Evolutionary conservation across 768 basidiomycete species (phyloP).

Genomic region (Suillus plorans): DNA sequence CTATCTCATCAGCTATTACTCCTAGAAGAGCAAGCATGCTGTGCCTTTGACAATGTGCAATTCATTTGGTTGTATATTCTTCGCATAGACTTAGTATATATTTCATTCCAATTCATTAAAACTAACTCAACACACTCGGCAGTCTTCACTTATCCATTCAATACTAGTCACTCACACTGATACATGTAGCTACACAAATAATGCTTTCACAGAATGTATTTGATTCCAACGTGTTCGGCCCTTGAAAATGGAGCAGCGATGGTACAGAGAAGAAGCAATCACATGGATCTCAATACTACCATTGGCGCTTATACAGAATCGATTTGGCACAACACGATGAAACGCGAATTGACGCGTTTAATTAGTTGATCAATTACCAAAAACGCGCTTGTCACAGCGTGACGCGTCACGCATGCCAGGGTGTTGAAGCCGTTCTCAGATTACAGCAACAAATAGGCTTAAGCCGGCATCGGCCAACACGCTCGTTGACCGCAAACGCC

Average conservation of each 20-base stretch:
- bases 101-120: background rate
- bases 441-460: constrained; percentile 4
- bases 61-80: background rate
- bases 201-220: background rate
- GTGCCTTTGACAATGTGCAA: background rate
- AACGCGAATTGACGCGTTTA: constrained; percentile 21
- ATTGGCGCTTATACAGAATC: background rate
- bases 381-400: constrained; percentile 36
- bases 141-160: background rate
- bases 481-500: background rate
- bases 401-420: constrained; percentile 25
- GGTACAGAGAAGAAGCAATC: background rate
- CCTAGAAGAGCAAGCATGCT: background rate
- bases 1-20: background rate
- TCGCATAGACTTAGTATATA: background rate
- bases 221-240: background rate
- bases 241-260: background rate
- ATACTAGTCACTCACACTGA: background rate
- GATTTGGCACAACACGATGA: background rate
- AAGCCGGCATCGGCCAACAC: constrained; percentile 8
- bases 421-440: constrained; percentile 11
- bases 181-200: background rate
- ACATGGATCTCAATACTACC: background rate
- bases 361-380: constrained; percentile 22
- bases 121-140: background rate